These are phyloP conservation scores for Basipetospora chlamydospora DNA, from an alignment of 2,329 filamentous ascomycete species.

Conservation along the genomic window DNA sequence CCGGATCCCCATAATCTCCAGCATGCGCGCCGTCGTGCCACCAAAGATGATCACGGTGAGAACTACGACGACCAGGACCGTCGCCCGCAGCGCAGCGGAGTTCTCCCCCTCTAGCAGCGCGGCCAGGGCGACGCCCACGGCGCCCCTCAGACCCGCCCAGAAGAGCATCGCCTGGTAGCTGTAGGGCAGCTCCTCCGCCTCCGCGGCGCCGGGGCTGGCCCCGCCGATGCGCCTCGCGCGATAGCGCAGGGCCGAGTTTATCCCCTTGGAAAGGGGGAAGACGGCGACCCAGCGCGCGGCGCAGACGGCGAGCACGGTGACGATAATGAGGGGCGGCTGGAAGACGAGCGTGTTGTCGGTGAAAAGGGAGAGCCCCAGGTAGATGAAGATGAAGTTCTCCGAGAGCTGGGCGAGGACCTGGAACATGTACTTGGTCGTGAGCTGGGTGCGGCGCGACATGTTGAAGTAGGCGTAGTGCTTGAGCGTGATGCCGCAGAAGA, in stretches of 20 bases:
- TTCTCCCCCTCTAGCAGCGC: constrained; percentile 70
- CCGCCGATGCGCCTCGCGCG: constrained; percentile 61
- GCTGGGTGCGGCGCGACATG: constrained; percentile 93
- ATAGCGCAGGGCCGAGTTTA: constrained; percentile 89
- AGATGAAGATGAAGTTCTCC: constrained; percentile 99
- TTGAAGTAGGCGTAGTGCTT: constrained; percentile 99
- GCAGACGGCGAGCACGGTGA: constrained; percentile 84
- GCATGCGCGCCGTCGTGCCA: constrained; percentile 91
- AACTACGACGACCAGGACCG: constrained; percentile 93
- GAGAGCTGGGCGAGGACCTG: constrained; percentile 87
- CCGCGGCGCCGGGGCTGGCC: constrained; percentile 61
- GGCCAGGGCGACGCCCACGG: constrained; percentile 87
- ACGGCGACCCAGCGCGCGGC: constrained; percentile 86
- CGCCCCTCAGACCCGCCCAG: constrained; percentile 91
- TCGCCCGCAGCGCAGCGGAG: constrained; percentile 71
- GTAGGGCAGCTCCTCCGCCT: constrained; percentile 78
- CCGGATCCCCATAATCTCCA: constrained; percentile 91
- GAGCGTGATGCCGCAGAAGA: constrained; percentile 95
- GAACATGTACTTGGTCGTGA: constrained; percentile 96
- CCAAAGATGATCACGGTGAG: constrained; percentile 98
- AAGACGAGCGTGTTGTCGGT: constrained; percentile 79
- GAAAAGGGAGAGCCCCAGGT: constrained; percentile 86
- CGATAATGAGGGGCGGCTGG: constrained; percentile 87
- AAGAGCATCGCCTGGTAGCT: constrained; percentile 99
- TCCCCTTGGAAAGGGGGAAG: constrained; percentile 75